A percentile compares a stretch with the other conserved stretches of the same genome.
Evolutionary conservation across 257 asterid species (phyloP).

Genomic region (Solanum sejunctum): DNA sequence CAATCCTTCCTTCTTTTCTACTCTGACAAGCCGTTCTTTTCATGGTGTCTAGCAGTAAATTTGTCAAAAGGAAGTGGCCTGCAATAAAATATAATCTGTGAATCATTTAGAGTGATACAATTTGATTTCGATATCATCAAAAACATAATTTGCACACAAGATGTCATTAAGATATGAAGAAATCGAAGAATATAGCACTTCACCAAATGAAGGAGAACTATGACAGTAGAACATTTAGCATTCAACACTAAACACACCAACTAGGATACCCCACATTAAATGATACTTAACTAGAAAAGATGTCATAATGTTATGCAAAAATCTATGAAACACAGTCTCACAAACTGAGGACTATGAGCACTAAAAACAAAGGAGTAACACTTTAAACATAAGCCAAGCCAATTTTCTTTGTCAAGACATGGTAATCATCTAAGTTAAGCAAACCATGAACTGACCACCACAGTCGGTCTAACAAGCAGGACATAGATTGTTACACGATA

Average conservation of each 20-base stretch:
- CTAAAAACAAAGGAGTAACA: background rate
- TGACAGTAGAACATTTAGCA: background rate
- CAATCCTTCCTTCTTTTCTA: constrained; percentile 77
- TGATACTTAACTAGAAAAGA: background rate
- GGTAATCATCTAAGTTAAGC: background rate
- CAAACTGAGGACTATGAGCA: background rate
- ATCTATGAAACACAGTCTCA: background rate
- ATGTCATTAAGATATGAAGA: background rate
- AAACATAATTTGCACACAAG: background rate
- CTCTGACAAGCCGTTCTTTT: constrained; percentile 45
- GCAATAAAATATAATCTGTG: constrained; percentile 5
- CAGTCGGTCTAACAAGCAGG: background rate
- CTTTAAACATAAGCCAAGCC: background rate
- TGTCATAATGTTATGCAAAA: background rate
- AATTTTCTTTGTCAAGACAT: background rate
- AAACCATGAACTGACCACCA: background rate
- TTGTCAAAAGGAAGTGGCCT: constrained; percentile 83
- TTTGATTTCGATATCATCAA: background rate
- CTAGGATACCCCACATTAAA: background rate
- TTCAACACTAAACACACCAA: background rate
- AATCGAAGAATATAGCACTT: background rate
- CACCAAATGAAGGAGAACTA: background rate
- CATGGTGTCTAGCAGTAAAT: constrained; percentile 63
- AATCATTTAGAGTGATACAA: background rate
- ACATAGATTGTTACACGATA: background rate